Evolutionary conservation across 495 filamentous ascomycete genomes (phyloP).

Genomic region (Evernia prunastri): DNA sequence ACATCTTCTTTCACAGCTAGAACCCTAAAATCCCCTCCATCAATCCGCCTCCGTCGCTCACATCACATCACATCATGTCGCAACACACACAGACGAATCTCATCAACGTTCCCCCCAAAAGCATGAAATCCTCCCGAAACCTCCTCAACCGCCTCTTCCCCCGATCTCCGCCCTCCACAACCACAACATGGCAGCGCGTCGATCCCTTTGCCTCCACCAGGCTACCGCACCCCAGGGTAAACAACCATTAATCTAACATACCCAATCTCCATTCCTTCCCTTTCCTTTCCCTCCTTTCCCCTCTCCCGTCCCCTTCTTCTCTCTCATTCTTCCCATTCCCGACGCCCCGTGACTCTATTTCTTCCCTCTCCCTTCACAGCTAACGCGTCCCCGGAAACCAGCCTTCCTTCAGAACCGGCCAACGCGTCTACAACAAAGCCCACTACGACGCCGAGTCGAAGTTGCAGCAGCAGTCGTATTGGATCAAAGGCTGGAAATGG

Average conservation of each 20-base stretch:
- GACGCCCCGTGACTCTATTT: too few species aligned
- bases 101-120: not conserved
- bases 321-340: too few species aligned
- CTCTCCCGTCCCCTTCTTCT: not conserved
- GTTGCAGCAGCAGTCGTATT: not conserved
- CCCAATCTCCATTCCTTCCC: not conserved
- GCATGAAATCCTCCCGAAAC: not conserved
- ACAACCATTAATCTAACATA: too few species aligned
- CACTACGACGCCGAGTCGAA: not conserved
- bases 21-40: too few species aligned
- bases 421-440: not conserved
- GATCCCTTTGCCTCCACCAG: not conserved
- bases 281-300: not conserved
- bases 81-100: not conserved
- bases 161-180: not conserved
- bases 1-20: too few species aligned
- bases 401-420: not conserved
- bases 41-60: not conserved
- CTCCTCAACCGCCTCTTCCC: slow-evolving; percentile 2
- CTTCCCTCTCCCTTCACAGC: not conserved
- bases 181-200: not conserved
- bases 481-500: not conserved
- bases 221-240: not conserved
- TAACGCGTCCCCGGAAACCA: not conserved
- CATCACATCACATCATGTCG: not conserved